Evolutionary conservation across 306 rosid genomes (phyloP).

Genomic region (Arachis stenosperma): DNA sequence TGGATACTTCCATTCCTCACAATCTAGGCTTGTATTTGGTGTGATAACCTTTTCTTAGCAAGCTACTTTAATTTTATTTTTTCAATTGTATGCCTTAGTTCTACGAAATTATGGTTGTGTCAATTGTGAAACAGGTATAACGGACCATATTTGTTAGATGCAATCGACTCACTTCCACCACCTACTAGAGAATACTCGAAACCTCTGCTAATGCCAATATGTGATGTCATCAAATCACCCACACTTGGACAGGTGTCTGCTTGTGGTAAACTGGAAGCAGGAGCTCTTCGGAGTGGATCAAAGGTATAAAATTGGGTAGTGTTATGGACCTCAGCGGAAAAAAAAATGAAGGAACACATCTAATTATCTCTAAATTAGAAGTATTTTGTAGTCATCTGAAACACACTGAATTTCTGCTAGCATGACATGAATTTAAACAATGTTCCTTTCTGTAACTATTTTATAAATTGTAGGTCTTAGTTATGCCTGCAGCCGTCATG

Average conservation of each 20-base stretch:
- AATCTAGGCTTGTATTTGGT: not conserved
- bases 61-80: not conserved
- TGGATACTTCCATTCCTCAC: not conserved
- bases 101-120: constrained; percentile 34
- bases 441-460: constrained; percentile 14
- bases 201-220: constrained; percentile 92
- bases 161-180: constrained; percentile 84
- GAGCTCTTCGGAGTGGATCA: constrained; percentile 88
- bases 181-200: constrained; percentile 84
- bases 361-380: constrained; percentile 28
- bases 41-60: constrained; percentile 4
- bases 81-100: constrained; percentile 12
- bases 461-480: constrained; percentile 64
- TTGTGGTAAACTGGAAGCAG: constrained; percentile 94
- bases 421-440: constrained; percentile 7
- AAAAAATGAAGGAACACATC: constrained; percentile 30
- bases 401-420: constrained; percentile 21
- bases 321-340: constrained; percentile 24
- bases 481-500: constrained; percentile 84
- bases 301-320: constrained; percentile 60
- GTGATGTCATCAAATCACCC: constrained; percentile 76
- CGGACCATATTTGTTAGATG: constrained; percentile 85
- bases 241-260: constrained; percentile 83
- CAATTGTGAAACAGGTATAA: constrained; percentile 67
- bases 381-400: constrained; percentile 2